Evolutionary conservation across 2,329 filamentous ascomycete species (phyloP).

Genomic region (Sordariomycetes sp.): DNA sequence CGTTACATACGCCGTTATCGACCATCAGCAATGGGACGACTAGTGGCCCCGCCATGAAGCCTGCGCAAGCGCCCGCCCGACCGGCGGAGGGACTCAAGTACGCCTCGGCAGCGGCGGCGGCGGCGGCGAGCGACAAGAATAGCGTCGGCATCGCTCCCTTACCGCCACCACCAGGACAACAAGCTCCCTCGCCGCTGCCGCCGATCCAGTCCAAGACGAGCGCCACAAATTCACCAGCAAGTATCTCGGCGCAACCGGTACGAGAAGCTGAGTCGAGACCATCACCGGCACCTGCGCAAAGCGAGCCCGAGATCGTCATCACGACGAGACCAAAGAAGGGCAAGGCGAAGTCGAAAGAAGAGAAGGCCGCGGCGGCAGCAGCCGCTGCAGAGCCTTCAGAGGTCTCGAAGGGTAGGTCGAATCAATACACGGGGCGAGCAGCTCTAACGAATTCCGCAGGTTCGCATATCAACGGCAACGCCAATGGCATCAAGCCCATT

Average conservation of each 20-base stretch:
- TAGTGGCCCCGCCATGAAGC: constrained; percentile 73
- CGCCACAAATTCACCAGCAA: constrained; percentile 44
- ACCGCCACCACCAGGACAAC: constrained; percentile 84
- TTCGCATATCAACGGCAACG: constrained; percentile 38
- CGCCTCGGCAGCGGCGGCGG: constrained; percentile 88
- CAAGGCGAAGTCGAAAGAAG: constrained; percentile 35
- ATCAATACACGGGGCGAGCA: background rate
- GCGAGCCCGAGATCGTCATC: constrained; percentile 8
- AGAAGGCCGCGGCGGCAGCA: constrained; percentile 13
- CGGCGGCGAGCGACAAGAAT: constrained; percentile 78
- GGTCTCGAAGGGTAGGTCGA: constrained; percentile 32
- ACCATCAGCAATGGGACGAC: constrained; percentile 46
- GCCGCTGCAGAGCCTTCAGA: constrained; percentile 31
- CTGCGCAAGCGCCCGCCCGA: constrained; percentile 75
- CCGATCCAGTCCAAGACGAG: constrained; percentile 44
- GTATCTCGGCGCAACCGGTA: constrained; percentile 34
- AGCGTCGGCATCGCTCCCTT: constrained; percentile 89
- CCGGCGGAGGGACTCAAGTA: constrained; percentile 90
- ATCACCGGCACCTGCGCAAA: constrained; percentile 4
- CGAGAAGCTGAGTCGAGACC: constrained; percentile 24
- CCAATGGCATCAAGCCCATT: constrained; percentile 40
- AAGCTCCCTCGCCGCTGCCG: constrained; percentile 37
- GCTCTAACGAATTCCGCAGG: constrained; percentile 14
- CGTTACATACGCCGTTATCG: constrained; percentile 66
- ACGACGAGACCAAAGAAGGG: constrained; percentile 26